phyloP scores from a whole-genome alignment of 2,329 filamentous ascomycete genomes.

The Hortaea sp. region DNA sequence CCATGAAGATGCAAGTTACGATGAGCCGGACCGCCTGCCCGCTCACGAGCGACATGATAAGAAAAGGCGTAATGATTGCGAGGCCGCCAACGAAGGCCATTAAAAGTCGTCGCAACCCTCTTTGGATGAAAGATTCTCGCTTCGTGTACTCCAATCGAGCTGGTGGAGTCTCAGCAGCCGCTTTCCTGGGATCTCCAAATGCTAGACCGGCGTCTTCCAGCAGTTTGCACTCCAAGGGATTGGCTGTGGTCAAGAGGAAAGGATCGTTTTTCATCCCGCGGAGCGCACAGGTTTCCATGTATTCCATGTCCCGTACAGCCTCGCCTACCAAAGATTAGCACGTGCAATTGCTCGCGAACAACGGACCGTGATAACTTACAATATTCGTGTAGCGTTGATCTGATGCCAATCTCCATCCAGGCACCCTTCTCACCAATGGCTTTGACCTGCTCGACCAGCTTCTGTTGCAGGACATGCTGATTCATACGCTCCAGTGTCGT shows the following conservation, averaged over 20 bases:
- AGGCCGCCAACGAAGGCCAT: slow-evolving; percentile 8
- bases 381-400: slow-evolving; percentile 15
- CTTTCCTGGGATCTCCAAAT: slow-evolving; percentile 4
- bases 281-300: slow-evolving; percentile 7
- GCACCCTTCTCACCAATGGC: slow-evolving; percentile 11
- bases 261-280: slow-evolving; percentile 7
- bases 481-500: slow-evolving; percentile 13
- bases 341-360: neutral
- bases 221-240: slow-evolving; percentile 10
- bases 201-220: slow-evolving; percentile 14
- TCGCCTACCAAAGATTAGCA: slow-evolving; percentile 4
- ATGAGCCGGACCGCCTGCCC: slow-evolving; percentile 5
- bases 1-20: slow-evolving; percentile 5
- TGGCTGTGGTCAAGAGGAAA: slow-evolving; percentile 12
- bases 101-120: slow-evolving; percentile 3
- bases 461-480: slow-evolving; percentile 14
- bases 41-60: slow-evolving; percentile 6
- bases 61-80: slow-evolving; percentile 7
- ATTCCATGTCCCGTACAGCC: slow-evolving; percentile 13
- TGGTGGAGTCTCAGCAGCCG: neutral
- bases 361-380: slow-evolving; percentile 5
- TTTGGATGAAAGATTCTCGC: neutral
- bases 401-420: slow-evolving; percentile 15
- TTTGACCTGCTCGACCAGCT: slow-evolving; percentile 15
- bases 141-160: slow-evolving; percentile 3